These are phyloP conservation scores for Plasmodium gaboni DNA, from an alignment of 169 alveolate species.

Conservation along the genomic window DNA sequence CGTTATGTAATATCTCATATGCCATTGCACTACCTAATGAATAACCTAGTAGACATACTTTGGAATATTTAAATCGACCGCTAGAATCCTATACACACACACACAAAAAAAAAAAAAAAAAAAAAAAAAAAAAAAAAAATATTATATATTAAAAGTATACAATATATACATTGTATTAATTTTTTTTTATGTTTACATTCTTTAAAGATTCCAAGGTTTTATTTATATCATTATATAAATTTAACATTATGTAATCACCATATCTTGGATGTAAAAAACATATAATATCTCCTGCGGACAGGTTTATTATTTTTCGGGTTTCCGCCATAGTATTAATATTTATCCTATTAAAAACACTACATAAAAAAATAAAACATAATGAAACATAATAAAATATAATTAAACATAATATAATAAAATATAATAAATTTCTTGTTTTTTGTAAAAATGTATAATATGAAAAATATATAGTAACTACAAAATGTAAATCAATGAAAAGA, in stretches of 20 bases:
- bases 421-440: neutral
- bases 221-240: constrained; percentile 85
- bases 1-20: constrained; percentile 83
- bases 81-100: constrained; percentile 79
- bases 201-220: constrained; percentile 80
- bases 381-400: neutral
- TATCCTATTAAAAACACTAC: constrained; percentile 67
- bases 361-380: neutral
- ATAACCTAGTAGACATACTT: constrained; percentile 87
- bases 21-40: constrained; percentile 90
- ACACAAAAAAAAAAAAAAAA: neutral
- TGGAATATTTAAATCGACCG: constrained; percentile 83
- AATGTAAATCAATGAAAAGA: too few relatives aligned
- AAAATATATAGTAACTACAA: neutral
- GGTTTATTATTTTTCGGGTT: constrained; percentile 73
- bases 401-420: neutral
- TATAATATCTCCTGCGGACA: constrained; percentile 80
- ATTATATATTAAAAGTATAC: too few relatives aligned
- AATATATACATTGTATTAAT: neutral
- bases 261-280: constrained; percentile 88
- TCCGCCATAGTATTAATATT: constrained; percentile 70
- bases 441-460: neutral
- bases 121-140: constrained; percentile 6
- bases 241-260: constrained; percentile 85
- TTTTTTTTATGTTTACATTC: constrained; percentile 60